Conservation (phyloP, 805 yeast genomes). For the Candida nanaspora region DNA sequence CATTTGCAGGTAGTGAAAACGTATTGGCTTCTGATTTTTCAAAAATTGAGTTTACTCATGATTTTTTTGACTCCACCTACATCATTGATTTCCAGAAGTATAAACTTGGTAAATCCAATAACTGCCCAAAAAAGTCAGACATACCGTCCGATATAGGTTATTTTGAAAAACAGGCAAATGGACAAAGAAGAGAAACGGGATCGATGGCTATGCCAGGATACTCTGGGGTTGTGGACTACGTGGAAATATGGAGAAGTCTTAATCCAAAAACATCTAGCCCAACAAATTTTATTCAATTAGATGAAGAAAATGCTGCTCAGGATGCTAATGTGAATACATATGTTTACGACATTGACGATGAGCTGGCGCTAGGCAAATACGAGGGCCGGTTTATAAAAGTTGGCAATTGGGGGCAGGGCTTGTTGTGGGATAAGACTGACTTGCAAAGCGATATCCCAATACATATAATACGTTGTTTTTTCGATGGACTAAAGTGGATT, state of each 20-base stretch:
- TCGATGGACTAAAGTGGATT: too few species aligned
- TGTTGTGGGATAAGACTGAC: conserved; percentile 28
- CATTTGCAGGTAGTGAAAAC: conserved; percentile 43
- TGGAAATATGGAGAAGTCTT: conserved; percentile 49
- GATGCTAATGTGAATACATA: conserved; percentile 7
- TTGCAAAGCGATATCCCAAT: conserved; percentile 14
- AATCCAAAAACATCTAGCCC: conserved; percentile 31
- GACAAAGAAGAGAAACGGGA: conserved; percentile 44
- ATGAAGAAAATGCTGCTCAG: not conserved
- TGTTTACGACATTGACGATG: conserved; percentile 20
- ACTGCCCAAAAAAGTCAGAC: conserved; percentile 6
- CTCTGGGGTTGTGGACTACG: conserved; percentile 32
- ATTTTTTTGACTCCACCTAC: conserved; percentile 33
- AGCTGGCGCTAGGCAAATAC: conserved; percentile 14
- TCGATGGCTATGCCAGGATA: conserved; percentile 39
- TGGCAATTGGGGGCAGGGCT: conserved; percentile 48
- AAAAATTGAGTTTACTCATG: conserved; percentile 32
- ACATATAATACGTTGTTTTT: conserved; percentile 12
- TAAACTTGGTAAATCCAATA: conserved; percentile 2
- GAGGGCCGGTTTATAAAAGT: conserved; percentile 39
- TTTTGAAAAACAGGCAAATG: conserved; percentile 30
- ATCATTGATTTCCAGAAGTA: conserved; percentile 17
- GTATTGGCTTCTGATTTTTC: conserved; percentile 13
- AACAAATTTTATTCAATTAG: conserved; percentile 8
- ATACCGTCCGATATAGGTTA: conserved; percentile 38